Percentiles rank a stretch among this genome's conserved stretches.
Conservation (phyloP, 2,329 filamentous ascomycete species). For the Botrytis byssoidea region DNA sequence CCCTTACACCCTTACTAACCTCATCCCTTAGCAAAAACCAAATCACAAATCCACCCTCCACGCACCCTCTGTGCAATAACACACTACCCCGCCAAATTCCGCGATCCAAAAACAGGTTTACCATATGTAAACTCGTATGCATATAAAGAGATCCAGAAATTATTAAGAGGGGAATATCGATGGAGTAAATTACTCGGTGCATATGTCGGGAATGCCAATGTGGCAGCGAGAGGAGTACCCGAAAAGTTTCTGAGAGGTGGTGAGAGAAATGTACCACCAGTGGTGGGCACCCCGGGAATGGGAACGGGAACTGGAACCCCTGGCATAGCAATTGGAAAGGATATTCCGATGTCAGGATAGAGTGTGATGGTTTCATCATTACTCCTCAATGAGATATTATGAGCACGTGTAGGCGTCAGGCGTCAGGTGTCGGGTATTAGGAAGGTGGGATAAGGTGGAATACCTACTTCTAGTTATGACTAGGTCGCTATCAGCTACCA, state of each 20-base stretch:
- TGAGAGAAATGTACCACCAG: background rate
- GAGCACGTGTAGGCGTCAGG: background rate
- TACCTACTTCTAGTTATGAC: background rate
- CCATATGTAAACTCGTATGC: constrained; percentile 77
- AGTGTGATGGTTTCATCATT: background rate
- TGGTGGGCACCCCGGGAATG: background rate
- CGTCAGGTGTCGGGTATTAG: background rate
- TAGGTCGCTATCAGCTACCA: background rate
- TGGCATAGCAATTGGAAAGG: background rate
- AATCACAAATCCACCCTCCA: constrained; percentile 27
- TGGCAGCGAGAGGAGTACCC: constrained; percentile 74
- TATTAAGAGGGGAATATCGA: constrained; percentile 69
- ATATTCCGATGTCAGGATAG: background rate
- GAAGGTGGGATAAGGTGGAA: background rate
- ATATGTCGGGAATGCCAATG: constrained; percentile 70
- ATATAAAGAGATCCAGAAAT: constrained; percentile 76
- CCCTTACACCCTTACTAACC: background rate
- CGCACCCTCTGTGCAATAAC: constrained; percentile 72
- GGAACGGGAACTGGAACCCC: background rate
- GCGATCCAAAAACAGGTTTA: constrained; percentile 80
- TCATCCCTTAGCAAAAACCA: background rate
- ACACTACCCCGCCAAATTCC: constrained; percentile 74
- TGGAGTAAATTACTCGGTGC: constrained; percentile 81
- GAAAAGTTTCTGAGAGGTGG: constrained; percentile 59
- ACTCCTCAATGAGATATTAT: background rate